Base-by-base conservation (phyloP, 2,329 filamentous ascomycete genomes). In the Paraconiothyrium sp. region DNA sequence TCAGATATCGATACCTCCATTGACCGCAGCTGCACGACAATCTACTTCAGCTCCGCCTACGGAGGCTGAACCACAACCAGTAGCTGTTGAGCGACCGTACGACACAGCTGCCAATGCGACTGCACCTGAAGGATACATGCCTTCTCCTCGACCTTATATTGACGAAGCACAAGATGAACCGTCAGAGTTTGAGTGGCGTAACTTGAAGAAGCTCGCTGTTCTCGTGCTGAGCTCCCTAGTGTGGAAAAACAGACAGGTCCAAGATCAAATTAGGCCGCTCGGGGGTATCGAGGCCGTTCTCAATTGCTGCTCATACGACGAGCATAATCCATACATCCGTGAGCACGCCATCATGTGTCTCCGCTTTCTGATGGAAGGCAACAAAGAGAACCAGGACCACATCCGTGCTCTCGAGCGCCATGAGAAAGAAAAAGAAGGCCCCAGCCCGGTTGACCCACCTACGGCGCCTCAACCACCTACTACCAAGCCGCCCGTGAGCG, bases 291-390 rank as follows among this genome's bases (percentile, higher is more conserved):
- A 97, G 68, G 90, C 92, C 0, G 85, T 98, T 22, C 86, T 97
- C 16, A 93, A 93, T 72, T 97, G 93, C 79, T 97, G 93, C 71
- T 87, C 89, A 35, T 95, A 95, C 75, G 94, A 98, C 74, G 93
- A 94, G 69, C 89, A 97, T 79, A 97, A 97, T 73, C 93, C 93
- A 0, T 97, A 94, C 75, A 94, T 97, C 65, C 92, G 94, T 72
- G 94, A 98, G 78, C 92, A 88, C 66, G 85, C 86, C 64, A 83
- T 83, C 60, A 81, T 88, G 67, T 89, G 86, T 50, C 68, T 80
- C 3, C 71, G 78, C 1, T 80, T 80, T 57, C 83, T 92, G 6
- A 86, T 92, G 80, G 90, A 92, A 68, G 90, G 90, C 13, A 92
- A 89, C 62, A 86, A 89, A 35, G 89, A 89, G 59, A 92, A 92